These are phyloP conservation scores for Gossypium stocksii DNA, from an alignment of 345 rosid genomes.

Conservation along the genomic window DNA sequence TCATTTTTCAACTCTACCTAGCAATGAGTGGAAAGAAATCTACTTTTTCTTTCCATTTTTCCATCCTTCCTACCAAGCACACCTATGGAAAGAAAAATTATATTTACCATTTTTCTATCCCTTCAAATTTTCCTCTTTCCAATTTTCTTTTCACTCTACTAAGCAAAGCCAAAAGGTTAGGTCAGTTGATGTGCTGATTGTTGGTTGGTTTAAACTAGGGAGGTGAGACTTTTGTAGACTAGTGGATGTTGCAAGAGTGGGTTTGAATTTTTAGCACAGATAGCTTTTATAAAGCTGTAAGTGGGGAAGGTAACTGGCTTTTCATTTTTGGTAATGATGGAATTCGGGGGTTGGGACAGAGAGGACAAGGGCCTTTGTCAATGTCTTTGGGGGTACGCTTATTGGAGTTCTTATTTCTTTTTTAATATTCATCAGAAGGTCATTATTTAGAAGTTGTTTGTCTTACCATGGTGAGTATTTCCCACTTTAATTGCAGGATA, in stretches of 20 bases:
- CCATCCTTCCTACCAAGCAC: no score
- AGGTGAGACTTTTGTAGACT: neutral
- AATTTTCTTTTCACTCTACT: no score
- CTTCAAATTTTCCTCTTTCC: no score
- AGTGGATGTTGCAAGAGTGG: neutral
- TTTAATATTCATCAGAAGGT: neutral
- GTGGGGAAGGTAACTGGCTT: neutral
- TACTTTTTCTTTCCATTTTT: no score
- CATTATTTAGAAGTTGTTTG: neutral
- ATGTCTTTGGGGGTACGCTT: neutral
- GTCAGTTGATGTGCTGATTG: neutral
- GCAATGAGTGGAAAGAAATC: no score
- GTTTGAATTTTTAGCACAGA: neutral
- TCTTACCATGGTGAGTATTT: neutral
- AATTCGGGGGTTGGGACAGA: neutral
- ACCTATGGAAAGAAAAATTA: no score
- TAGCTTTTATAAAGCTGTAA: neutral
- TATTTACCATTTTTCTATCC: no score
- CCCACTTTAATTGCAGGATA: conserved; percentile 54
- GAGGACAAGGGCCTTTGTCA: neutral
- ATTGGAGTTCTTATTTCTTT: neutral
- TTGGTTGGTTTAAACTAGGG: neutral
- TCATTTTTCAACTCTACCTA: no score
- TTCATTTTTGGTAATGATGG: neutral
- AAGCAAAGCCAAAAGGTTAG: neutral